Conservation (phyloP, 306 rosid species). For the Cucurbita moschata region DNA sequence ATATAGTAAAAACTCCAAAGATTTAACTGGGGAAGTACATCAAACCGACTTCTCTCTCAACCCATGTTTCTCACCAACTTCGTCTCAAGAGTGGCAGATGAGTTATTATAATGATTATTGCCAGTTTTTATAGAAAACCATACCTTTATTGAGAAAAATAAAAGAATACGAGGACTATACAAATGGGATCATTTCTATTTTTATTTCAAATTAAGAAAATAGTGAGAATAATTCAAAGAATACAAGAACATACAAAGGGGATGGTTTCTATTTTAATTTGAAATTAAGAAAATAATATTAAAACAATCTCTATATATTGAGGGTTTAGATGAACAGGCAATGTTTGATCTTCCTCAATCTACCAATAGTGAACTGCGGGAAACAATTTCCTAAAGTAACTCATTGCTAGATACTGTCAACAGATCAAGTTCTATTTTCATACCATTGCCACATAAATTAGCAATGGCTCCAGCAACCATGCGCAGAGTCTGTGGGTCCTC, state of each 20-base stretch:
- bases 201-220: neutral
- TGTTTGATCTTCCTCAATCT: neutral
- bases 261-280: neutral
- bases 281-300: neutral
- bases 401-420: neutral
- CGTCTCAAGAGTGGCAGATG: too few relatives aligned
- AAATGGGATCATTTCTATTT: neutral
- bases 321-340: neutral
- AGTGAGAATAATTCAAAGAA: too few relatives aligned
- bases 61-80: neutral
- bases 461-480: conserved; percentile 97
- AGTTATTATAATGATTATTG: too few relatives aligned
- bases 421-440: conserved; percentile 9
- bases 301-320: neutral
- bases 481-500: conserved; percentile 98
- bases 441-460: conserved; percentile 96
- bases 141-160: too few relatives aligned
- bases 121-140: too few relatives aligned
- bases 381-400: neutral
- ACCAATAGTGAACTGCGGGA: neutral
- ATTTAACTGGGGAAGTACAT: neutral
- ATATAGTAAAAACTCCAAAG: neutral
- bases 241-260: neutral
- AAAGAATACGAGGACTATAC: too few relatives aligned
- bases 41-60: neutral